Evolutionary conservation across 2,329 filamentous ascomycete species (phyloP).

Genomic region (Arthrobotrys sphaeroides): DNA sequence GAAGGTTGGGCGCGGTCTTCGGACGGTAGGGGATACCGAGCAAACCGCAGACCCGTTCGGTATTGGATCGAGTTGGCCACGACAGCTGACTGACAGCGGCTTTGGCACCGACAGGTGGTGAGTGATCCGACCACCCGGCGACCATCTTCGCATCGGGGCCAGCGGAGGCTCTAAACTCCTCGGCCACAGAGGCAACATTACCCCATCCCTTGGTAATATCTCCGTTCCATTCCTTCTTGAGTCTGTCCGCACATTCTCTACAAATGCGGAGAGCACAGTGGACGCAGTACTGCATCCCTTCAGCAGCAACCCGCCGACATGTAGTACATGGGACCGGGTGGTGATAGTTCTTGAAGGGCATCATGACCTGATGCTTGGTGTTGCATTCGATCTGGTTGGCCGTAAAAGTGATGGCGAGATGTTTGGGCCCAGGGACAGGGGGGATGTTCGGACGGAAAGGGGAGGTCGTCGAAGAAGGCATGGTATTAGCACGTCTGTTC

Average conservation of each 20-base stretch:
- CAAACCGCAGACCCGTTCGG: conserved; percentile 30
- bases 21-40: conserved; percentile 45
- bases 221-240: conserved; percentile 51
- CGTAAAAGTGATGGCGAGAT: conserved; percentile 36
- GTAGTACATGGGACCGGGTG: conserved; percentile 48
- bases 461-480: conserved; percentile 2
- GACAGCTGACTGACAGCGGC: conserved; percentile 35
- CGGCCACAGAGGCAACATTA: conserved; percentile 31
- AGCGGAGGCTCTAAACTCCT: conserved; percentile 40
- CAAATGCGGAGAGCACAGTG: conserved; percentile 47
- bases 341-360: conserved; percentile 47
- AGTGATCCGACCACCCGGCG: conserved; percentile 37
- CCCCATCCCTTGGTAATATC: conserved; percentile 53
- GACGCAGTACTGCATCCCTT: conserved; percentile 49
- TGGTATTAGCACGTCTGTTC: conserved; percentile 40
- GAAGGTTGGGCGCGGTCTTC: conserved; percentile 22
- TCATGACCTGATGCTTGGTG: conserved; percentile 35
- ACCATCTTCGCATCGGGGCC: conserved; percentile 41
- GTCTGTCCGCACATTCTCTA: conserved; percentile 32
- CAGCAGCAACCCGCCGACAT: conserved; percentile 30
- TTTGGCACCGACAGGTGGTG: conserved; percentile 31
- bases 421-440: conserved; percentile 43
- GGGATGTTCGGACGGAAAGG: conserved; percentile 45
- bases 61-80: conserved; percentile 40
- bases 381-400: conserved; percentile 49